Evolutionary conservation across 306 rosid species (phyloP).

Genomic region (Cotoneaster glaucophyllus): DNA sequence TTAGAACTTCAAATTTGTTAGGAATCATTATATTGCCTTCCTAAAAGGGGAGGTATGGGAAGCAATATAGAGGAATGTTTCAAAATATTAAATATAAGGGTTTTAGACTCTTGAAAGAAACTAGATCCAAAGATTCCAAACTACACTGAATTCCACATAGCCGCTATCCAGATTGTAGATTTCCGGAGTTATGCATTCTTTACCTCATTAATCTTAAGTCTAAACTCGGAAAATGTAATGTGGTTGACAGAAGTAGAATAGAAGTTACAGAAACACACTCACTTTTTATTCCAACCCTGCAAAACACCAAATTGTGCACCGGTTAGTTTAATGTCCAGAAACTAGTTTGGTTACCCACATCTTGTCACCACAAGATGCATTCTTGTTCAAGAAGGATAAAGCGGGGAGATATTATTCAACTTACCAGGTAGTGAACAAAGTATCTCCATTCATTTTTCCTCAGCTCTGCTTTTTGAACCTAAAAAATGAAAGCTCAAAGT

Average conservation of each 20-base stretch:
- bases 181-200: conserved; percentile 1
- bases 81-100: neutral
- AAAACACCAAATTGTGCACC: conserved; percentile 31
- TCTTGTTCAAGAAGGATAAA: neutral
- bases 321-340: conserved; percentile 1
- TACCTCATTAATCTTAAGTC: conserved; percentile 15
- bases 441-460: conserved; percentile 84
- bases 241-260: conserved; percentile 2
- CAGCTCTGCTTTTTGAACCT: conserved; percentile 87
- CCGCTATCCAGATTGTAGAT: neutral
- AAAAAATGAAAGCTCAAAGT: conserved; percentile 12
- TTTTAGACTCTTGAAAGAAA: neutral
- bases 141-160: neutral
- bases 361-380: neutral
- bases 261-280: conserved; percentile 30
- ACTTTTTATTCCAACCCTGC: conserved; percentile 99
- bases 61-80: neutral
- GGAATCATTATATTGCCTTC: neutral
- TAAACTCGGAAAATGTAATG: conserved; percentile 13
- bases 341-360: neutral
- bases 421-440: conserved; percentile 95
- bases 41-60: neutral
- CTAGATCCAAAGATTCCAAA: neutral
- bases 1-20: neutral
- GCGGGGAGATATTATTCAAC: conserved; percentile 23